Evolutionary conservation across 371 early-diverging fungal genomes (phyloP), one percentile per base, ranked within the genome.

Genomic region (Mortierella sp.): DNA sequence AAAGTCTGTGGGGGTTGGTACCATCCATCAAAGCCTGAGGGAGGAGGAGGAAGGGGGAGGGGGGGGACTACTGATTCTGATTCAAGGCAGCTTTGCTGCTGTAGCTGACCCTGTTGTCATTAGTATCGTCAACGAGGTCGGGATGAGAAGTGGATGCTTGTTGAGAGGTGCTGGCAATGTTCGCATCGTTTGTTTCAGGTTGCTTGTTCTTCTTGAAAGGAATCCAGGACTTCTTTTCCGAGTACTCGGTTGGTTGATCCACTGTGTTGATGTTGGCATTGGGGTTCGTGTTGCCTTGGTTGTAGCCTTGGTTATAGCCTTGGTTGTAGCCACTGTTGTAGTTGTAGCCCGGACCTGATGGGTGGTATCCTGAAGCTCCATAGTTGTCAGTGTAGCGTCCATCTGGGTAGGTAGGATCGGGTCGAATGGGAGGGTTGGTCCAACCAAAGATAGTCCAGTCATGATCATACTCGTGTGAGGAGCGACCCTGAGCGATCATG

Each of bases 21-120:
- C n/a, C n/a, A n/a, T n/a, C n/a, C n/a, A n/a, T n/a, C n/a, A n/a
- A n/a, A n/a, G n/a, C n/a, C n/a, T n/a, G n/a, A n/a, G n/a, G 34
- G 4, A 34, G 34, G 10, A 34, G 10, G 10, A 4, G 10, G 34
- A 34, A 34, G 34, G 34, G 34, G 34, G 34, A 34, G 10, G 34
- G 10, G 10, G 4, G 34, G 34, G 34, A 10, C 34, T 34, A n/a
- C 21, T 21, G 9, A 45, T 46, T 54, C 58, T 61, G 72, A 43
- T 62, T 73, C 53, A 73, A 57, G 39, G 73, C 63, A 19, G 67
- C n/a, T 50, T 66, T 66, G 56, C 62, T 62, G 54, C 63, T 67
- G 47, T 63, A 66, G 63, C 67, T 73, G 52, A 54, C 55, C 4
- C 63, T 62, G 34, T 45, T 62, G 21, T 72, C 66, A 2, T 47